These are phyloP conservation scores for Candida methanosorbosa DNA, from an alignment of 805 yeast genomes.

Conservation along the genomic window DNA sequence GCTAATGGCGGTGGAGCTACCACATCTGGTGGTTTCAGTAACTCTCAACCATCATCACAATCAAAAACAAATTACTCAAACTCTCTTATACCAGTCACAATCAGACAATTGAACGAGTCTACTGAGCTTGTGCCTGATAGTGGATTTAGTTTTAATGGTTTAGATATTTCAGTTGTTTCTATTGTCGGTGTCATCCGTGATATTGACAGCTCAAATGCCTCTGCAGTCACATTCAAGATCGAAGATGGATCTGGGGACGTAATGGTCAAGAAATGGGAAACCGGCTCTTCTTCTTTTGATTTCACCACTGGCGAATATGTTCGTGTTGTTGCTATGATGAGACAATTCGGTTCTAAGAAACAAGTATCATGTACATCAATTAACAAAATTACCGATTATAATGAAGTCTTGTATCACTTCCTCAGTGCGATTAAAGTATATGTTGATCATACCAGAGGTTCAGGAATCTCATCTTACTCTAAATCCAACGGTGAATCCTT, in stretches of 20 bases:
- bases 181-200: constrained; percentile 67
- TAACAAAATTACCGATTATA: constrained; percentile 49
- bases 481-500: too few species aligned
- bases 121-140: constrained; percentile 59
- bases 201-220: constrained; percentile 44
- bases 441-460: too few species aligned
- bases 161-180: constrained; percentile 54
- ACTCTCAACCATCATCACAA: constrained; percentile 12
- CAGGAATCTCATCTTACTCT: too few species aligned
- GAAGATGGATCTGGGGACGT: constrained; percentile 75
- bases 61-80: constrained; percentile 20
- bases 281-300: constrained; percentile 24
- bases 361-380: constrained; percentile 57
- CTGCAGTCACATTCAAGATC: constrained; percentile 47
- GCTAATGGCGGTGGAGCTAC: constrained; percentile 9
- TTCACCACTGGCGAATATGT: constrained; percentile 49
- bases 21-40: constrained; percentile 12
- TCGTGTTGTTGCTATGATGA: constrained; percentile 45
- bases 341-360: constrained; percentile 55
- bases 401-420: constrained; percentile 61
- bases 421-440: constrained; percentile 54
- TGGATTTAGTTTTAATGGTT: constrained; percentile 49
- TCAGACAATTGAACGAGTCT: constrained; percentile 61
- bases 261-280: constrained; percentile 58
- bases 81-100: constrained; percentile 58